phyloP scores from a whole-genome alignment of 192 early-diverging fungal genomes.

The Chytriomyces confervae region DNA sequence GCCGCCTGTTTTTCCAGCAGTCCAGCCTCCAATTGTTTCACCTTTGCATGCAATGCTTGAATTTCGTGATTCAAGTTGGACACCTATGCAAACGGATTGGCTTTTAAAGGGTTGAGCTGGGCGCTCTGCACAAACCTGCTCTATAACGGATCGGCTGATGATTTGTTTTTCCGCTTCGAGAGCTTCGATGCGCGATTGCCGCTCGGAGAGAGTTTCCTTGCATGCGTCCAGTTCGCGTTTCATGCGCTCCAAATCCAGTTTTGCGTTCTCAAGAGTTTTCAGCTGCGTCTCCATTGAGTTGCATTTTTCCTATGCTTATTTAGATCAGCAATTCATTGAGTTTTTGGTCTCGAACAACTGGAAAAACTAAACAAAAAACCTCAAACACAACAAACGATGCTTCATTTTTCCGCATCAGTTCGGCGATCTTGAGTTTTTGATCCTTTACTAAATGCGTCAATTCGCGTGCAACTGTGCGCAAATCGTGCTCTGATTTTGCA shows the following conservation, averaged over 20 bases:
- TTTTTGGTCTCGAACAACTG: neutral
- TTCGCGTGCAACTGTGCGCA: slow-evolving; percentile 36
- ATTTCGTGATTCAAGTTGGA: no score
- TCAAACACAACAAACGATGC: slow-evolving; percentile 40
- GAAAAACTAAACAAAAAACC: no score
- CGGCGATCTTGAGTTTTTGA: slow-evolving; percentile 48
- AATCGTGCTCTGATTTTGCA: slow-evolving; percentile 37
- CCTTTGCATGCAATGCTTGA: neutral
- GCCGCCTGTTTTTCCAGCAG: neutral
- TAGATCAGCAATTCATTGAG: neutral
- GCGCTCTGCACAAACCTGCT: no score
- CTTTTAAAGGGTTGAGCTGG: no score
- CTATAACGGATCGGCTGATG: neutral
- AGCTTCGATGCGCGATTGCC: neutral
- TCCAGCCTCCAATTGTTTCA: neutral
- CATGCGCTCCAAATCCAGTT: slow-evolving; percentile 29
- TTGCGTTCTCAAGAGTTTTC: slow-evolving; percentile 35
- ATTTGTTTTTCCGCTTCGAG: slow-evolving; percentile 6
- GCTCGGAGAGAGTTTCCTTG: neutral
- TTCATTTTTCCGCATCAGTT: slow-evolving; percentile 38
- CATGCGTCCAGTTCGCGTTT: slow-evolving; percentile 29
- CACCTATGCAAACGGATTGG: no score
- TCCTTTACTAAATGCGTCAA: slow-evolving; percentile 48
- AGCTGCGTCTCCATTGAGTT: slow-evolving; percentile 12
- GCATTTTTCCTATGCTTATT: slow-evolving; percentile 15